phyloP scores from a whole-genome alignment of 148 eudicot genomes.

The Silene latifolia region DNA sequence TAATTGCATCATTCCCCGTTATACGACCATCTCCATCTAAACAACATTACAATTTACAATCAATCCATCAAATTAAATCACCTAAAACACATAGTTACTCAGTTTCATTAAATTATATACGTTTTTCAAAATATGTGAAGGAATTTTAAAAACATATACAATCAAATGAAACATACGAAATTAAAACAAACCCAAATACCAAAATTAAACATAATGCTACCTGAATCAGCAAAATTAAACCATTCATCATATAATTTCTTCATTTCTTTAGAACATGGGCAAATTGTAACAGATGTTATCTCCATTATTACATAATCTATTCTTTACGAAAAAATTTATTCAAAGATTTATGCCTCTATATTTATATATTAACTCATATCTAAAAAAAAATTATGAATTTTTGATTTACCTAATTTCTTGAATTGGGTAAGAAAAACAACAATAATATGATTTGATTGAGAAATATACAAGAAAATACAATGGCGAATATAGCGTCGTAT shows the following conservation, averaged over 20 bases:
- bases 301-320: not conserved
- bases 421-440: no score
- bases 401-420: no score
- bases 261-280: slow-evolving; percentile 54
- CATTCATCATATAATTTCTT: slow-evolving; percentile 52
- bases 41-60: no score
- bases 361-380: not conserved
- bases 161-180: slow-evolving; percentile 4
- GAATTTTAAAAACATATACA: not conserved
- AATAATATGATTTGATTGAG: no score
- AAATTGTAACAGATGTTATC: slow-evolving; percentile 34
- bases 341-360: not conserved
- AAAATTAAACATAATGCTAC: slow-evolving; percentile 16
- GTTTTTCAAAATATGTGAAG: no score
- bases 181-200: slow-evolving; percentile 8
- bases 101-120: no score
- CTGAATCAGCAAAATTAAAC: slow-evolving; percentile 70
- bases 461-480: no score
- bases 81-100: not conserved
- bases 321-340: not conserved
- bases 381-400: not conserved
- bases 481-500: not conserved
- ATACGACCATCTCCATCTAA: slow-evolving; percentile 72
- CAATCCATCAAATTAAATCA: not conserved
- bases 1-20: slow-evolving; percentile 65